These are phyloP conservation scores for Alternaria infectoria DNA, from an alignment of 2,329 filamentous ascomycete species.

Conservation along the genomic window DNA sequence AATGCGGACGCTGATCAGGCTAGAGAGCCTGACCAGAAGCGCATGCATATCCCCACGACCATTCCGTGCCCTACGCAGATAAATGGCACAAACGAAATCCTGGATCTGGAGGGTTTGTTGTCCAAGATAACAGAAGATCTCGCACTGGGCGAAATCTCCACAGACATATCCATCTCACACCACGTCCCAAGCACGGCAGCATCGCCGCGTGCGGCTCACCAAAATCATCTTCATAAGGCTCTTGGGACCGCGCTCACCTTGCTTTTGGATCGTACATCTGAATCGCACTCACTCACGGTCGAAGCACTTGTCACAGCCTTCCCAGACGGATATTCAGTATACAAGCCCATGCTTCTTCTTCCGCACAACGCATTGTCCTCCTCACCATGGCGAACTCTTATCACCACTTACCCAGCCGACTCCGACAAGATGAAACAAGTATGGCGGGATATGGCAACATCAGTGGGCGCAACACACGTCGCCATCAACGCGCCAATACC, in stretches of 20 bases:
- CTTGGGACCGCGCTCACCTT: conserved; percentile 20
- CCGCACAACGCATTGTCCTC: conserved; percentile 55
- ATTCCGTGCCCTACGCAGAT: not conserved
- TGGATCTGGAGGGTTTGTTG: not conserved
- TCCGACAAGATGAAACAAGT: conserved; percentile 32
- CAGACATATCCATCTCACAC: conserved; percentile 20
- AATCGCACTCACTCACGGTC: conserved; percentile 18
- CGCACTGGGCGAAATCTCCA: conserved; percentile 11
- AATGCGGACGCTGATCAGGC: not conserved
- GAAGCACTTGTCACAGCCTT: conserved; percentile 28
- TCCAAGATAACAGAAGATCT: conserved; percentile 12
- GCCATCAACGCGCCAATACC: conserved; percentile 66
- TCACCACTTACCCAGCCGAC: conserved; percentile 30
- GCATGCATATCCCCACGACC: conserved; percentile 31
- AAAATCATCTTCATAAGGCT: conserved; percentile 33
- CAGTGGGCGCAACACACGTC: conserved; percentile 61
- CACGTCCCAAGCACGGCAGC: not conserved
- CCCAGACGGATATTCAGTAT: conserved; percentile 59
- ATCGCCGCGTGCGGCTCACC: not conserved
- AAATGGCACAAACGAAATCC: not conserved
- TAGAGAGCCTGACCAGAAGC: not conserved
- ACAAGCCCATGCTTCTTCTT: conserved; percentile 64
- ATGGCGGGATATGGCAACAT: conserved; percentile 37
- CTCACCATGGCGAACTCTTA: conserved; percentile 42
- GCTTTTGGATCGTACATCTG: conserved; percentile 20